Base-by-base conservation (phyloP, 2,329 filamentous ascomycete genomes). In the Arthrobotrys sphaeroides region DNA sequence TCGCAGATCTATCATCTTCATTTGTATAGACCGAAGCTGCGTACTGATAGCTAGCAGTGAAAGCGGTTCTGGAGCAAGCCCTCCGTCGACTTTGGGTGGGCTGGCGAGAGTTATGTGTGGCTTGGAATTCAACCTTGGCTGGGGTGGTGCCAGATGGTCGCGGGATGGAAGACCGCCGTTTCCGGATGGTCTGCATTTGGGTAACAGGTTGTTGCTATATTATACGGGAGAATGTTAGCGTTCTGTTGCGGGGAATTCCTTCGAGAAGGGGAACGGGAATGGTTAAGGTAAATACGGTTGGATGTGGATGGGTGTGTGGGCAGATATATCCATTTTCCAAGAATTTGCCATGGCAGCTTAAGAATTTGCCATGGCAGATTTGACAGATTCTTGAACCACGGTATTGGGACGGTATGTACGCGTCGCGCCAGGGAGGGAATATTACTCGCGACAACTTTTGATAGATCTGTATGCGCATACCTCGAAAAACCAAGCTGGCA, bases 401-500 rank as follows among this genome's bases (percentile, higher is more conserved):
- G 72, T 75, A 75, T 69, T 43, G 72, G 72, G 59, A 59, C 42
- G 6, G 5, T 10, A 1, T 13, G 33, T 5, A 28, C n/a, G n/a
- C n/a, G n/a, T n/a, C n/a, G n/a, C n/a, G n/a, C n/a, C n/a, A n/a
- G n/a, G n/a, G n/a, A n/a, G n/a, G n/a, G n/a, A n/a, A n/a, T n/a
- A n/a, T n/a, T n/a, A n/a, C n/a, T n/a, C n/a, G n/a, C n/a, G n/a
- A n/a, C n/a, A n/a, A n/a, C n/a, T n/a, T n/a, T n/a, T n/a, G 20
- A 13, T 5, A 20, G 13, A 13, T n/a, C 16, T 7, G 13, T n/a
- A 42, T n/a, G n/a, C 13, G 51, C 57, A 5, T 69, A 75, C 72
- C 72, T 75, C 72, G 26, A 75, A 75, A 45, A 75, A 75, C 72
- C 72, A 75, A 24, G 72, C 72, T 18, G 72, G 72, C 72, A 75